Evolutionary conservation across 2,329 filamentous ascomycete species (phyloP), one percentile per base, ranked within the genome.

Genomic region (Eurotiales sp.): DNA sequence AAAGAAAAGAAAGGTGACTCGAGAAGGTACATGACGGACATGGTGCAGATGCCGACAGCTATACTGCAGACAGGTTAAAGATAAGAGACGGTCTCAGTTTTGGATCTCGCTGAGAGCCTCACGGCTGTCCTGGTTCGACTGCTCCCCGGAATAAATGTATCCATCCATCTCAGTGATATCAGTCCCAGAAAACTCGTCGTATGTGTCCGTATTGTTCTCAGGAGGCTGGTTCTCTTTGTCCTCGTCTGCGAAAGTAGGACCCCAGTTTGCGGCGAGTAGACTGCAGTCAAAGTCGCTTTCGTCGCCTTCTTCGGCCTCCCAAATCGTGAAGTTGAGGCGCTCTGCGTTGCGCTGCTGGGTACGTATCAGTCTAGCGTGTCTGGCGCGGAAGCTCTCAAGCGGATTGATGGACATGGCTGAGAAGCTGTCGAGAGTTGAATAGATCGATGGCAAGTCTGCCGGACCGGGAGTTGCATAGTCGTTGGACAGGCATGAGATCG

Each of bases 171-270:
- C 39, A 19, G n/a, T 7, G 29, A 14, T 22, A 17, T 34, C 39
- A 19, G n/a, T 7, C 21, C 10, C 23, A 21, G 7, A 2, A 42
- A 42, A 42, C 21, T 27, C 29, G n/a, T 36, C 37, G 12, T 43
- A 27, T n/a, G 4, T 8, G 14, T 3, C 15, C 21, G 43, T 27
- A 7, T 36, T 39, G 14, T 32, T 32, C 15, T 50, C 39, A 14
- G 30, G 29, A 25, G 25, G 21, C 3, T 42, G 12, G 7, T 50
- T 50, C 17, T 50, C 47, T 12, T 50, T 50, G 8, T 36, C 21
- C 10, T 50, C 47, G 6, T 43, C 47, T 3, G 23, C 19, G 21
- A 36, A 21, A 4, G 32, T 29, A n/a, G 39, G 30, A 15, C 25
- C 12, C 47, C 39, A 50, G 14, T 12, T 19, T 21, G 8, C 23